These are phyloP conservation scores for Vigna nakashimae DNA, from an alignment of 306 rosid species.

Conservation along the genomic window DNA sequence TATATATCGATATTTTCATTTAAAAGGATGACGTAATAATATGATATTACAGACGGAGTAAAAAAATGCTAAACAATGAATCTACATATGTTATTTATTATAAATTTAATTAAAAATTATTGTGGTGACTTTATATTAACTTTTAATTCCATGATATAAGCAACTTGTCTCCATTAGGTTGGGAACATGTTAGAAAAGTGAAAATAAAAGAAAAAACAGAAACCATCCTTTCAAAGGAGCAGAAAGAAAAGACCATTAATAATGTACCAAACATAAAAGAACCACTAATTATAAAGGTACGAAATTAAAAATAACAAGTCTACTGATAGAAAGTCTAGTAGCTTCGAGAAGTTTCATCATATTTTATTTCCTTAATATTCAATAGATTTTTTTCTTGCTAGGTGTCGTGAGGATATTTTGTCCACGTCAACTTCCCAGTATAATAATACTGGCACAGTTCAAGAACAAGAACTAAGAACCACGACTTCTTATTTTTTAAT, in stretches of 20 bases:
- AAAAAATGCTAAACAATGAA: not conserved
- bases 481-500: not conserved
- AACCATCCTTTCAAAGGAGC: not conserved
- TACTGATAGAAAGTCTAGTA: constrained; percentile 18
- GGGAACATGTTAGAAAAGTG: not conserved
- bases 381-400: not conserved
- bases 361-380: not conserved
- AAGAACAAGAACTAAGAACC: not conserved
- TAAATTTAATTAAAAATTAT: not conserved
- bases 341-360: not conserved
- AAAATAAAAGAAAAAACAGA: not conserved
- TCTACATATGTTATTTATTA: not conserved
- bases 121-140: not conserved
- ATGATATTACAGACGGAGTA: not conserved
- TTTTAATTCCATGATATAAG: not conserved
- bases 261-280: not conserved
- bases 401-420: not conserved
- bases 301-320: not conserved
- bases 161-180: constrained; percentile 8
- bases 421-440: constrained; percentile 15
- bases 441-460: not conserved
- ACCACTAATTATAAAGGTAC: constrained; percentile 3
- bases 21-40: not conserved
- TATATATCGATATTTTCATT: not conserved
- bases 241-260: not conserved